Evolutionary conservation across 352 stramenopile species (phyloP).

Genomic region (Elongisporangium prolatum): DNA sequence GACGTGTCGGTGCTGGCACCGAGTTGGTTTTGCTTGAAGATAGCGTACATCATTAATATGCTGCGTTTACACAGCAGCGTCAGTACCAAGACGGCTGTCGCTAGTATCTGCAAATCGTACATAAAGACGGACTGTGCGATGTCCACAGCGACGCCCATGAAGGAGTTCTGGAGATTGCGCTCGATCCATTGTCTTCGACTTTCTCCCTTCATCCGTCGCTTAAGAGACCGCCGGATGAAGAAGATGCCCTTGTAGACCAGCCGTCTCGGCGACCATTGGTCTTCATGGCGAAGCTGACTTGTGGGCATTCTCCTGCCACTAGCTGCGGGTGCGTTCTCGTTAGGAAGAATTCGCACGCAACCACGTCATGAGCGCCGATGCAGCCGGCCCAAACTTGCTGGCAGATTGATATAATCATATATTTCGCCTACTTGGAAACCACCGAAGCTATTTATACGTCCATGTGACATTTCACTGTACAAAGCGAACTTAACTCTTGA

Average conservation of each 20-base stretch:
- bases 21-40: slow-evolving; percentile 63
- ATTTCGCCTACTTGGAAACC: neutral
- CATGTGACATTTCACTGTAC: neutral
- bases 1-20: slow-evolving; percentile 26
- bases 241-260: neutral
- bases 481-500: neutral
- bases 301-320: neutral
- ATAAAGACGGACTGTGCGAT: slow-evolving; percentile 45
- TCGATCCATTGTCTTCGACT: slow-evolving; percentile 68
- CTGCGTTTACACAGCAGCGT: slow-evolving; percentile 10
- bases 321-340: neutral
- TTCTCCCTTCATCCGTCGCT: slow-evolving; percentile 59
- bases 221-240: slow-evolving; percentile 31
- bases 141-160: slow-evolving; percentile 49
- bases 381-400: neutral
- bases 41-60: slow-evolving; percentile 47
- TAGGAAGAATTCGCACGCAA: neutral
- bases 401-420: neutral
- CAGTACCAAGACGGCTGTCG: too few relatives aligned
- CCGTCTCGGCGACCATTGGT: neutral
- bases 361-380: neutral
- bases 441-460: neutral
- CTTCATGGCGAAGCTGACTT: neutral
- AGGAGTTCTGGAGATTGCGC: slow-evolving; percentile 63
- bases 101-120: slow-evolving; percentile 11